Evolutionary conservation across 257 asterid genomes (phyloP), one percentile per base, ranked within the genome.

Genomic region (Haberlea rhodopensis): DNA sequence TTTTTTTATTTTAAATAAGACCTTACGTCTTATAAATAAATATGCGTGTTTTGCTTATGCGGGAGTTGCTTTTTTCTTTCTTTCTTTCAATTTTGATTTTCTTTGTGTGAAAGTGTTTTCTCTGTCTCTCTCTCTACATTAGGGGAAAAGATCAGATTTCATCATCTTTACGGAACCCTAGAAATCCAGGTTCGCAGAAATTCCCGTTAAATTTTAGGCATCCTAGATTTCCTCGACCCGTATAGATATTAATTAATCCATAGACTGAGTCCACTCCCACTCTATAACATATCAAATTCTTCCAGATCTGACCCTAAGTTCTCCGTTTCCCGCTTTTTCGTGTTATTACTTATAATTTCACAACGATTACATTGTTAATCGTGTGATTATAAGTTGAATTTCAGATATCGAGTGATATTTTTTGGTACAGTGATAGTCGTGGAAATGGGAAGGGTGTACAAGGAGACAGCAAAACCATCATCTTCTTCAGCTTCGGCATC

Each of bases 381-480:
- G 46, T 37, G n/a, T 11, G 46, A 13, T 37, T 37, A 13, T 11
- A 43, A 2, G 19, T 5, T 15, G 51, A 43, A 43, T 43, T 40
- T 43, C 51, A 4, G 51, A 16, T 15, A 5, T 43, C 51, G 19
- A 4, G 51, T 16, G 20, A n/a, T n/a, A n/a, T n/a, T n/a, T n/a
- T n/a, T n/a, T n/a, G n/a, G n/a, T n/a, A n/a, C 16, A n/a, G n/a
- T n/a, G n/a, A n/a, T n/a, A n/a, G 82, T n/a, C n/a, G 82, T 78
- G 69, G 86, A 75, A 65, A 86, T 86, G 96, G 88, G 91, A 31
- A 88, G 84, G 78, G 77, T 85, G 67, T 77, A 73, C 73, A 74
- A 63, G 67, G 91, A 79, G 46, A 71, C 87, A 32, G 28, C 75
- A 51, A 81, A 72, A 60, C 84, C 85, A 15, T 81, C 82, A 16